Base-by-base conservation (phyloP, 495 filamentous ascomycete species). In the Penicillium macrosclerotiorum region DNA sequence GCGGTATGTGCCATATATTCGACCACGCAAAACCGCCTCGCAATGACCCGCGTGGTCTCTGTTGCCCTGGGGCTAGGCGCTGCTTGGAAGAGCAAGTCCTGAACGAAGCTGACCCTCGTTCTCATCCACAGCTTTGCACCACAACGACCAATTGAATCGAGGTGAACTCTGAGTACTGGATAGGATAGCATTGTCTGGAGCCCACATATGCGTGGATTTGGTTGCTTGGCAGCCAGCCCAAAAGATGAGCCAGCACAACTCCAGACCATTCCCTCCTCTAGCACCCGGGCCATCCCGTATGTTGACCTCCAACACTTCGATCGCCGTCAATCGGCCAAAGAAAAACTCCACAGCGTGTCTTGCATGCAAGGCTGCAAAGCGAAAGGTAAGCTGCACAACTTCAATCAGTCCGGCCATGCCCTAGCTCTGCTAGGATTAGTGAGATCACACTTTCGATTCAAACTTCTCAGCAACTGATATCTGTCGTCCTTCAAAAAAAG, bases 281-380 rank as follows among this genome's bases (percentile, higher is more conserved):
- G 65, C 65, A 24, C 67, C 67, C 22, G 65, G 63, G 2, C 65
- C 59, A 25, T 37, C 59, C 14, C 59, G 58, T 6, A 54, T 42
- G 8, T 54, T 54, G 17, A 35, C 59, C 27, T 49, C 49, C 30
- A 56, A 60, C 16, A 32, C 47, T 13, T 39, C 51, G 2, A 42
- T 46, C 4, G 35, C 56, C 9, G 39, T 69, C 24, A 46, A 38
- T 34, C 60, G 58, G 36, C 57, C 60, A 16, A 69, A 63, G 34
- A 73, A 73, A 54, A 73, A 63, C 35, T 73, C 70, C 5, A 71
- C 60, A 0, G 70, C 70, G 9, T 73, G 70, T 35, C 37, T 59
- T 22, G 57, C 63, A 37, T 73, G 70, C 43, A 73, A 72, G 26
- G 56, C 64, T 25, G 65, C 68, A 14, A 73, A 72, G 47, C 60